Evolutionary conservation across 495 filamentous ascomycete genomes (phyloP).

Genomic region (Penicillium turbatum): DNA sequence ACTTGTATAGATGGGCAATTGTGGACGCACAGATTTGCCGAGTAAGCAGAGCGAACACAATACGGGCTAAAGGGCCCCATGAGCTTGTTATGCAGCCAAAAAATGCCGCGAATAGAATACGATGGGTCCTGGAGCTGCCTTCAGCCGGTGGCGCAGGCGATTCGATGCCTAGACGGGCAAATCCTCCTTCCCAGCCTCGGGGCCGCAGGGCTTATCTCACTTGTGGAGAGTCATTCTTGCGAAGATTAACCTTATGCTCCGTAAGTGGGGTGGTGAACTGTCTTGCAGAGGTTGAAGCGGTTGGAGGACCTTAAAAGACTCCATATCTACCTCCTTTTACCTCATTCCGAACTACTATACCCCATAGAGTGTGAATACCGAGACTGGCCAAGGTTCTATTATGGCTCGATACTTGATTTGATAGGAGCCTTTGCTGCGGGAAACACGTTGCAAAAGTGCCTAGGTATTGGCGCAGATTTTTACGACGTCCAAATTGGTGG

Average conservation of each 20-base stretch:
- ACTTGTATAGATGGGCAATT: too few species aligned
- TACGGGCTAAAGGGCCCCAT: background rate
- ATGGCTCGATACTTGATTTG: background rate
- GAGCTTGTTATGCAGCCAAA: slow-evolving; percentile 17
- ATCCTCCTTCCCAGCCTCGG: slow-evolving; percentile 24
- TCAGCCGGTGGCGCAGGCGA: slow-evolving; percentile 26
- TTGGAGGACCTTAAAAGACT: background rate
- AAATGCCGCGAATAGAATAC: slow-evolving; percentile 19
- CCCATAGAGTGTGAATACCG: slow-evolving; percentile 18
- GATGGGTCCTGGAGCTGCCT: slow-evolving; percentile 11
- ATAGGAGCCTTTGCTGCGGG: too few species aligned
- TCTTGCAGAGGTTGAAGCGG: slow-evolving; percentile 15
- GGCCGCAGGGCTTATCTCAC: slow-evolving; percentile 29
- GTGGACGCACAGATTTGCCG: too few species aligned
- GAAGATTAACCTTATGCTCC: slow-evolving; percentile 25
- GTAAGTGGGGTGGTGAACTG: slow-evolving; percentile 17
- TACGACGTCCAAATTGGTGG: background rate
- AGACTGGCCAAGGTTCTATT: slow-evolving; percentile 10
- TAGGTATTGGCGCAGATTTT: slow-evolving; percentile 14
- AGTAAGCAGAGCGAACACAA: background rate
- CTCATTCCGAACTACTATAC: background rate
- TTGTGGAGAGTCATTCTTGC: slow-evolving; percentile 11
- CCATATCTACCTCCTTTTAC: background rate
- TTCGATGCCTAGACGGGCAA: slow-evolving; percentile 27
- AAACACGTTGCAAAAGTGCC: too few species aligned